Conservation (phyloP, 148 eudicot genomes). For the Persicaria maculosa region DNA sequence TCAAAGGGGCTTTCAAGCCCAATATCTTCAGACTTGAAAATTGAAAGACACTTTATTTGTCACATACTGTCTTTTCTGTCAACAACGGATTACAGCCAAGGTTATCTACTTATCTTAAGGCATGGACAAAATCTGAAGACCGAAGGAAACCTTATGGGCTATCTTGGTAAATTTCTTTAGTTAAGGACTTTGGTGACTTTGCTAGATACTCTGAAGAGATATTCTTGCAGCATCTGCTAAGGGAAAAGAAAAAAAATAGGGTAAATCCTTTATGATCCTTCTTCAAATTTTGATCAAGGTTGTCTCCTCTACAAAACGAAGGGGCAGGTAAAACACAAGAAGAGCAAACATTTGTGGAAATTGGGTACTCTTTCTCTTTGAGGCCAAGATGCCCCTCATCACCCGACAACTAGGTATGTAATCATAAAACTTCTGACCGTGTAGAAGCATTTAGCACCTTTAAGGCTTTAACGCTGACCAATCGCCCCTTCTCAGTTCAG, state of each 20-base stretch:
- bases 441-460: conserved; percentile 4
- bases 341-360: conserved; percentile 4
- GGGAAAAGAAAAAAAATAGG: not conserved
- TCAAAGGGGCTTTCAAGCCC: not conserved
- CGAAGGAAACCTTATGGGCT: too few species aligned
- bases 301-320: not conserved
- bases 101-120: not conserved
- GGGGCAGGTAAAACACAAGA: not conserved
- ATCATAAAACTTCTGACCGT: not conserved
- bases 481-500: not conserved
- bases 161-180: too few species aligned
- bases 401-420: not conserved
- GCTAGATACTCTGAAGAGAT: not conserved
- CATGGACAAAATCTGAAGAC: too few species aligned
- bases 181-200: not conserved
- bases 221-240: conserved; percentile 3
- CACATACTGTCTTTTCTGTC: not conserved
- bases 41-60: not conserved
- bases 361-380: not conserved
- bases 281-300: conserved; percentile 6
- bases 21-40: not conserved
- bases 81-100: not conserved
- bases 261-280: conserved; percentile 8
- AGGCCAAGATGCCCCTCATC: not conserved
- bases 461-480: not conserved